Base-by-base conservation (phyloP, 2,329 filamentous ascomycete species). In the Cadophora gregata region DNA sequence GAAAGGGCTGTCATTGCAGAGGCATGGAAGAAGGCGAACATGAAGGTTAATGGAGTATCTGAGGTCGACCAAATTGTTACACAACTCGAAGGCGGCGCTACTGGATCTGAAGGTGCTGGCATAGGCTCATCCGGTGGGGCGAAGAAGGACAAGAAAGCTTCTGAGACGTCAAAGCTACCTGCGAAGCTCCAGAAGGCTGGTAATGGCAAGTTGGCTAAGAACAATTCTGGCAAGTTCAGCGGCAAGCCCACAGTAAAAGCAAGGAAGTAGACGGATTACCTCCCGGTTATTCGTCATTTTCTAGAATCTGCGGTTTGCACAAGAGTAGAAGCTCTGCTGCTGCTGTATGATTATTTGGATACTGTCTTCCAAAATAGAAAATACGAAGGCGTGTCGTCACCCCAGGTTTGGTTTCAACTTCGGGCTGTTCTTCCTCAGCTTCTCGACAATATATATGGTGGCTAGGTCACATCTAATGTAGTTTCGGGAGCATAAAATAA, bases 61-160 rank as follows among this genome's bases (percentile, higher is more conserved):
- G 53, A 56, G 53, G 53, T 56, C 38, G 53, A 56, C 38, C n/a
- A 31, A 24, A 19, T 56, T 24, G 42, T 21, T 47, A n/a, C 42
- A 21, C 19, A n/a, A 21, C 42, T 47, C 2, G 53, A 16, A 36
- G n/a, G 31, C 9, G 7, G 4, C 2, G 53, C 1, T 56, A n/a
- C 19, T 24, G 7, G 10, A 2, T 8, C 27, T 33, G 27, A 4
- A 10, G 9, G 31, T 56, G 19, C n/a, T 7, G 10, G 31, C 19
- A 24, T 21, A 31, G 53, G 31, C 8, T 3, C 5, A 16, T 14
- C 9, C 1, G 29, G 10, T 21, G 29, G 27, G 7, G 4, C 31
- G 4, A 36, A 24, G 29, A 56, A 56, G 53, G 19, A 16, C 7
- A 56, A 55, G 29, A 55, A 56, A n/a, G 7, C 1, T n/a, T 24